Evolutionary conservation across 768 basidiomycete genomes (phyloP).

Genomic region (Auriculariales sp.): DNA sequence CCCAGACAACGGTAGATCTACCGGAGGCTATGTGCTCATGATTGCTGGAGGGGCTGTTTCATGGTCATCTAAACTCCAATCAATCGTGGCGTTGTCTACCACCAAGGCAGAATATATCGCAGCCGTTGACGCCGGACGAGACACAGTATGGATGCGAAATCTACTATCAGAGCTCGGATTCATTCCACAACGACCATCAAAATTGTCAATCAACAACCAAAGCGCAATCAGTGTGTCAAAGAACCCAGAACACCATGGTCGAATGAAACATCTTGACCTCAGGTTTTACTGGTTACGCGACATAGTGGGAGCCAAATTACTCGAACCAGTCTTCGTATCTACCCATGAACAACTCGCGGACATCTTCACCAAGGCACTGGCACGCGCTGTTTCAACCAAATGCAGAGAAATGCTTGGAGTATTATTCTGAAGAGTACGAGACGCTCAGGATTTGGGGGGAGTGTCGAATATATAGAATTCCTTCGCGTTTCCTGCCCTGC

Average conservation of each 20-base stretch:
- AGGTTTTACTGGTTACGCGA: conserved; percentile 13
- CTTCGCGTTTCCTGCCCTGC: no score
- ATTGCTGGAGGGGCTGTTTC: conserved; percentile 9
- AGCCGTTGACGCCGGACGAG: background rate
- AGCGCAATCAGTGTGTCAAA: conserved; percentile 16
- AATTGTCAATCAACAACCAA: conserved; percentile 22
- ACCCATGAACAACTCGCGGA: no score
- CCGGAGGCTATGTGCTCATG: conserved; percentile 13
- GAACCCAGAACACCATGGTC: conserved; percentile 15
- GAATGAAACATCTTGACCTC: conserved; percentile 19
- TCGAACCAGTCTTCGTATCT: no score
- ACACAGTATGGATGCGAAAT: conserved; percentile 4
- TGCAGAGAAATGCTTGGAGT: no score
- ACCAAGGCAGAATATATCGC: conserved; percentile 17
- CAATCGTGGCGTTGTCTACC: conserved; percentile 13
- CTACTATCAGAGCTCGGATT: conserved; percentile 3
- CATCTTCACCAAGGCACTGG: no score
- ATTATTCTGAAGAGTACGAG: no score
- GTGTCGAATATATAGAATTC: no score
- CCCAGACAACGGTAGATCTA: conserved; percentile 11
- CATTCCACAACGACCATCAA: conserved; percentile 5
- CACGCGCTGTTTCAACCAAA: no score
- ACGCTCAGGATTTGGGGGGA: no score
- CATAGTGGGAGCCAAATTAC: no score
- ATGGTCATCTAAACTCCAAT: conserved; percentile 13